Conservation (phyloP, 192 early-diverging fungal species). For the Coemansia sp. region DNA sequence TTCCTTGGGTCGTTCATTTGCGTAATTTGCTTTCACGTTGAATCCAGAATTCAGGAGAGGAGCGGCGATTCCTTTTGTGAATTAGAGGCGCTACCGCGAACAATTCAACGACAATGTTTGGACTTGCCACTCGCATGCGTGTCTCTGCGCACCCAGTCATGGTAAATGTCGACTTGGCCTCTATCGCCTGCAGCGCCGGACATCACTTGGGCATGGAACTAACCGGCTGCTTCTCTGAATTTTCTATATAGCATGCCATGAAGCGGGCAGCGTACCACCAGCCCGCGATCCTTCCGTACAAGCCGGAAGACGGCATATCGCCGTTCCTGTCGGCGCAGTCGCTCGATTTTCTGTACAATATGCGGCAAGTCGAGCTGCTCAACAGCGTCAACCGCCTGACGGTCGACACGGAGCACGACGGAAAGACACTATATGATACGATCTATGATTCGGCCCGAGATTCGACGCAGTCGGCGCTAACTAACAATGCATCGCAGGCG, state of each 20-base stretch:
- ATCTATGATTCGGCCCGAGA: slow-evolving; percentile 31
- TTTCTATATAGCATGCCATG: not conserved
- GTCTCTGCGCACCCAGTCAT: slow-evolving; percentile 20
- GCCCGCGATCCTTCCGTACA: slow-evolving; percentile 31
- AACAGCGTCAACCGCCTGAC: slow-evolving; percentile 48
- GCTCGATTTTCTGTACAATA: slow-evolving; percentile 47
- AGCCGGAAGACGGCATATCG: slow-evolving; percentile 23
- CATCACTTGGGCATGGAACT: too few relatives aligned
- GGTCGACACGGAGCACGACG: slow-evolving; percentile 39
- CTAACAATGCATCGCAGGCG: slow-evolving; percentile 53
- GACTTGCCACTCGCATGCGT: slow-evolving; percentile 23
- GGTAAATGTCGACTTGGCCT: slow-evolving; percentile 40
- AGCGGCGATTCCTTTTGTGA: too few relatives aligned
- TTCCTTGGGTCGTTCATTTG: not conserved
- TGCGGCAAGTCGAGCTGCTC: slow-evolving; percentile 43
- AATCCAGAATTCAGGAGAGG: too few relatives aligned
- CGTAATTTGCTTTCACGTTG: too few relatives aligned
- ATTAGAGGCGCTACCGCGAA: not conserved
- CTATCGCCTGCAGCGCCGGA: too few relatives aligned
- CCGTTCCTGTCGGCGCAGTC: slow-evolving; percentile 38
- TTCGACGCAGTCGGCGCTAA: slow-evolving; percentile 26
- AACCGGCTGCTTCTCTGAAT: too few relatives aligned
- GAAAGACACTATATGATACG: slow-evolving; percentile 23
- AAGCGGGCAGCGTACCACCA: slow-evolving; percentile 22
- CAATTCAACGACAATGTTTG: slow-evolving; percentile 21